Conservation (phyloP, 305 asterid species). For the Solanum hybrid region DNA sequence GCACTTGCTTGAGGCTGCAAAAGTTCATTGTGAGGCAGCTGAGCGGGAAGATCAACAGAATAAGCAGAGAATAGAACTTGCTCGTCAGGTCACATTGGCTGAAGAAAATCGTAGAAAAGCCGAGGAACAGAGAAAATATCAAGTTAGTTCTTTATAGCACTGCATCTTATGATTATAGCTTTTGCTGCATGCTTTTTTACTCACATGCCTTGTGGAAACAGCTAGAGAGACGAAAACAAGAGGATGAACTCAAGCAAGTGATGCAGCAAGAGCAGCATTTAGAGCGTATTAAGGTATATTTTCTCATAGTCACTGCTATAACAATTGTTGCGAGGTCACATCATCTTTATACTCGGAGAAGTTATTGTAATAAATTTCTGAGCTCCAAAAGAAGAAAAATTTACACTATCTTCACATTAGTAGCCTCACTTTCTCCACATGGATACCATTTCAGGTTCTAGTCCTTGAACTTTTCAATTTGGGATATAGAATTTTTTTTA, state of each 20-base stretch:
- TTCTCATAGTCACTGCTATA: neutral
- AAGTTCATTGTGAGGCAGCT: conserved; percentile 86
- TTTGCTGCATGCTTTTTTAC: conserved; percentile 10
- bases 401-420: neutral
- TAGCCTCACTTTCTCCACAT: neutral
- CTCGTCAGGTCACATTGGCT: conserved; percentile 84
- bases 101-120: conserved; percentile 86
- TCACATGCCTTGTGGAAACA: conserved; percentile 22
- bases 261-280: conserved; percentile 87
- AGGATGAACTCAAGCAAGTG: conserved; percentile 86
- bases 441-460: neutral
- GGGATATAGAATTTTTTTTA: neutral
- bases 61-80: conserved; percentile 68
- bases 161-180: conserved; percentile 22
- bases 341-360: neutral
- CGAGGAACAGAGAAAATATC: conserved; percentile 83
- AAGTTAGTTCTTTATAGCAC: conserved; percentile 17
- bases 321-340: neutral
- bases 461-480: neutral
- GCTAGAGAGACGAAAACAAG: conserved; percentile 93
- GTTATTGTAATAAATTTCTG: conserved; percentile 1
- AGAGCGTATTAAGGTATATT: conserved; percentile 73
- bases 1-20: conserved; percentile 93
- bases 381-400: neutral
- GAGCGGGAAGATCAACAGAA: conserved; percentile 89